These are phyloP conservation scores for Cercophora sp. DNA, from an alignment of 495 filamentous ascomycete species.

Conservation along the genomic window DNA sequence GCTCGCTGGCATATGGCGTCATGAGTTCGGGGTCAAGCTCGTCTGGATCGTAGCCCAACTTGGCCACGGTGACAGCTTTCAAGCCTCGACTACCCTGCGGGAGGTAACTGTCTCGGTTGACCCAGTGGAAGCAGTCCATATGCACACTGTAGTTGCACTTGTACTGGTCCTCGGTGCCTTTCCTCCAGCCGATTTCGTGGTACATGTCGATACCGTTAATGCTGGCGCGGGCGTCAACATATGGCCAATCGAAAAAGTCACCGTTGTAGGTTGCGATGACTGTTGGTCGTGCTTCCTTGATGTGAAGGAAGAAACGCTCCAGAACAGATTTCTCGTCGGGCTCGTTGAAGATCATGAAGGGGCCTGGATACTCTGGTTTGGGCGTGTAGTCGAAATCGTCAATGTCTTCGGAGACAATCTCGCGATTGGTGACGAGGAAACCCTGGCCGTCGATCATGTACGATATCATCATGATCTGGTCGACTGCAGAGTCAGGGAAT, in stretches of 20 bases:
- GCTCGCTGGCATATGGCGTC: slow-evolving; percentile 88
- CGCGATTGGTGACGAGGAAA: slow-evolving; percentile 95
- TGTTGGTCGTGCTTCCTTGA: slow-evolving; percentile 90
- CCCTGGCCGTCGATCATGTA: slow-evolving; percentile 99
- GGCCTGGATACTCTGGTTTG: slow-evolving; percentile 90
- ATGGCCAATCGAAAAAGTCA: slow-evolving; percentile 99
- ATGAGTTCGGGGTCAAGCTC: slow-evolving; percentile 97
- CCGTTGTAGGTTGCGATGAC: slow-evolving; percentile 99
- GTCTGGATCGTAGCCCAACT: slow-evolving; percentile 97
- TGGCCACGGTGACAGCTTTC: slow-evolving; percentile 96
- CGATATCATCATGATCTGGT: slow-evolving; percentile 99
- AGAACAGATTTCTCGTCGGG: slow-evolving; percentile 84
- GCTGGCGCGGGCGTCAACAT: slow-evolving; percentile 89
- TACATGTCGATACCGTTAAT: slow-evolving; percentile 99
- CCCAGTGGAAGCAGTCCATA: slow-evolving; percentile 99
- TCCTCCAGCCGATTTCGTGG: slow-evolving; percentile 92
- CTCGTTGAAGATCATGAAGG: slow-evolving; percentile 97
- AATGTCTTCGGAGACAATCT: slow-evolving; percentile 97
- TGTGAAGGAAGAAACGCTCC: slow-evolving; percentile 90
- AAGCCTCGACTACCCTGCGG: slow-evolving; percentile 95
- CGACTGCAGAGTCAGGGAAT: slow-evolving; percentile 92
- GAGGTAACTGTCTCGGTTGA: slow-evolving; percentile 96
- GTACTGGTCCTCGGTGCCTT: slow-evolving; percentile 92
- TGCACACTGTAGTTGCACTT: slow-evolving; percentile 92
- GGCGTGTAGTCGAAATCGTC: slow-evolving; percentile 97